Percentiles rank a stretch among this genome's conserved stretches.
These are phyloP conservation scores for Suillus fuscotomentosus DNA, from an alignment of 768 basidiomycete species.

Conservation along the genomic window DNA sequence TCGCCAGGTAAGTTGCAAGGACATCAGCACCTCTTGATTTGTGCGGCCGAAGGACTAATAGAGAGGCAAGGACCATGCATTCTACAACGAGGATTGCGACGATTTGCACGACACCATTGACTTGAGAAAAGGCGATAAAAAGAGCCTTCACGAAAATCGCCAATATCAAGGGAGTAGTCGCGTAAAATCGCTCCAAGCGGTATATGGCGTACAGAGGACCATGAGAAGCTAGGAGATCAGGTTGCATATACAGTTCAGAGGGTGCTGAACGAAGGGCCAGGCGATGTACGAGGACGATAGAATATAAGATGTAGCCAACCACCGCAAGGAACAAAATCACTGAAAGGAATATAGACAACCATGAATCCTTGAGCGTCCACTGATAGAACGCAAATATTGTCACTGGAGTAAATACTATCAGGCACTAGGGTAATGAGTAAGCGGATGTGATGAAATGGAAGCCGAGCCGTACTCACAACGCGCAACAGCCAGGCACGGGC, in stretches of 20 bases:
- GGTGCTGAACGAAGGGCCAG: conserved; percentile 40
- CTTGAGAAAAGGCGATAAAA: conserved; percentile 66
- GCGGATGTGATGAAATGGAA: conserved; percentile 1
- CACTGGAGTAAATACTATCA: conserved; percentile 69
- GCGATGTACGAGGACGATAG: conserved; percentile 49
- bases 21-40: conserved; percentile 69
- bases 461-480: conserved; percentile 47
- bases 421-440: conserved; percentile 37
- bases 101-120: conserved; percentile 66
- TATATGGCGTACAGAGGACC: conserved; percentile 68
- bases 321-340: conserved; percentile 62
- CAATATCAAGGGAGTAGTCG: conserved; percentile 55
- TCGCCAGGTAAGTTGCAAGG: conserved; percentile 62
- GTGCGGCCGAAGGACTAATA: conserved; percentile 60
- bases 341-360: conserved; percentile 80
- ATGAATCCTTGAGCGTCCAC: conserved; percentile 89
- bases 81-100: conserved; percentile 68
- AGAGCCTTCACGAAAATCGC: conserved; percentile 66
- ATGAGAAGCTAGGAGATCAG: conserved; percentile 38
- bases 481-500: conserved; percentile 63
- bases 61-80: conserved; percentile 48
- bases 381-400: conserved; percentile 83
- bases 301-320: conserved; percentile 45
- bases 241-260: conserved; percentile 36
- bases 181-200: conserved; percentile 65